Evolutionary conservation across 495 filamentous ascomycete genomes (phyloP).

Genomic region (Aspergillus incahuasiensis): DNA sequence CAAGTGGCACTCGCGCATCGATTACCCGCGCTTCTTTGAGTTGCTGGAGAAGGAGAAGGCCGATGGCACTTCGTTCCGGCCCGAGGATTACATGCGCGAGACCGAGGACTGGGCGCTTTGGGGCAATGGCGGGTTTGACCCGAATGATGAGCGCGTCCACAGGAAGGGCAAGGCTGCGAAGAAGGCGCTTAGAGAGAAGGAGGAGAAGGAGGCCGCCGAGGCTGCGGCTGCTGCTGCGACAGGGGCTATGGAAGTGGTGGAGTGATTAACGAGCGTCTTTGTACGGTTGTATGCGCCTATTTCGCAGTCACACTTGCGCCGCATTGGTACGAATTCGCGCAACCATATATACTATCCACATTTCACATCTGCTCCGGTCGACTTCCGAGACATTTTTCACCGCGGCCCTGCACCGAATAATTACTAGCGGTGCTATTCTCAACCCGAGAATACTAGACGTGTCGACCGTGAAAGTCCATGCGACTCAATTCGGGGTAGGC

Average conservation of each 20-base stretch:
- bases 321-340: no score
- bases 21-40: conserved; percentile 86
- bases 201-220: background rate
- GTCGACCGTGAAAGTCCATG: background rate
- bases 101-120: conserved; percentile 95
- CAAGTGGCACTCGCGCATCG: conserved; percentile 87
- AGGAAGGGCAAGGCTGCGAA: conserved; percentile 57
- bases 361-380: no score
- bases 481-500: background rate
- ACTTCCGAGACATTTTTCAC: no score
- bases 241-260: no score
- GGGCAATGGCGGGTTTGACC: conserved; percentile 92
- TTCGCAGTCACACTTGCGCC: no score
- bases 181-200: conserved; percentile 10
- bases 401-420: no score
- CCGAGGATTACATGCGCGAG: conserved; percentile 84
- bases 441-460: background rate
- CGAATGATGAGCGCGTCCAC: conserved; percentile 77
- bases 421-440: no score
- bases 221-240: no score
- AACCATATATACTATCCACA: no score
- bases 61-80: conserved; percentile 61
- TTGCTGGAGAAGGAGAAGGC: conserved; percentile 60
- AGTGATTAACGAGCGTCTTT: no score
- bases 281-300: no score